Evolutionary conservation across 441 rosid genomes (phyloP).

Genomic region (Aquilaria agallochum): DNA sequence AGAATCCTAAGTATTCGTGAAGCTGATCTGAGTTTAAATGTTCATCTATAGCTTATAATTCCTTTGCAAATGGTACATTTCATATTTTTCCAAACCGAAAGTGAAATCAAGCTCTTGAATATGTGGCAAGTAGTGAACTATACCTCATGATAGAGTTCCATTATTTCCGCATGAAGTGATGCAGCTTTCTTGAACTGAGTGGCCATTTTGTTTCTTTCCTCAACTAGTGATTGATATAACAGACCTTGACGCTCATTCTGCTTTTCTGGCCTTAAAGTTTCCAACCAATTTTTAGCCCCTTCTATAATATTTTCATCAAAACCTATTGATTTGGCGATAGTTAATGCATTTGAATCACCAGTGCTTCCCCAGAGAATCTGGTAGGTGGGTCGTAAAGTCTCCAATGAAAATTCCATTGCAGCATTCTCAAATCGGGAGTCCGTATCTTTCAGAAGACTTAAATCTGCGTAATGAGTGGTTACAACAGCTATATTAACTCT

Average conservation of each 20-base stretch:
- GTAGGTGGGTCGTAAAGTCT: constrained; percentile 79
- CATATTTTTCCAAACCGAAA: too few relatives aligned
- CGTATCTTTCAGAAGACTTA: constrained; percentile 73
- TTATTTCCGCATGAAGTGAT: constrained; percentile 54
- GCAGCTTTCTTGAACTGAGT: constrained; percentile 53
- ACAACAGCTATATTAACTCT: constrained; percentile 65
- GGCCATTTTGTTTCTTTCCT: constrained; percentile 71
- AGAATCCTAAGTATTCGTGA: too few relatives aligned
- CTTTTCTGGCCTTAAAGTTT: constrained; percentile 69
- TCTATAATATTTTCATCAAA: constrained; percentile 61
- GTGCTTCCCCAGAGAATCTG: constrained; percentile 80
- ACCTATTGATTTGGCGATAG: constrained; percentile 80
- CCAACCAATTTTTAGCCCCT: constrained; percentile 67
- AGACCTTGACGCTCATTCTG: constrained; percentile 61
- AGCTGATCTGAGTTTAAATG: too few relatives aligned
- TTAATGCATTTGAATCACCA: constrained; percentile 86
- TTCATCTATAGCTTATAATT: too few relatives aligned
- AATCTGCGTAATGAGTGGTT: constrained; percentile 89
- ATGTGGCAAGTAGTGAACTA: constrained; percentile 2
- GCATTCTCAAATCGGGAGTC: constrained; percentile 78
- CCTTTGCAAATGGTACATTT: too few relatives aligned
- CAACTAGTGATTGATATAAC: constrained; percentile 65
- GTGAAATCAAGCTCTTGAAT: too few relatives aligned
- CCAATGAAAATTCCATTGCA: constrained; percentile 85
- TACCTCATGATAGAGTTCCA: constrained; percentile 74